Percentiles rank a stretch among this genome's conserved stretches.
Evolutionary conservation across 129 eudicot genomes (phyloP).

Genomic region (Mikania micrantha): DNA sequence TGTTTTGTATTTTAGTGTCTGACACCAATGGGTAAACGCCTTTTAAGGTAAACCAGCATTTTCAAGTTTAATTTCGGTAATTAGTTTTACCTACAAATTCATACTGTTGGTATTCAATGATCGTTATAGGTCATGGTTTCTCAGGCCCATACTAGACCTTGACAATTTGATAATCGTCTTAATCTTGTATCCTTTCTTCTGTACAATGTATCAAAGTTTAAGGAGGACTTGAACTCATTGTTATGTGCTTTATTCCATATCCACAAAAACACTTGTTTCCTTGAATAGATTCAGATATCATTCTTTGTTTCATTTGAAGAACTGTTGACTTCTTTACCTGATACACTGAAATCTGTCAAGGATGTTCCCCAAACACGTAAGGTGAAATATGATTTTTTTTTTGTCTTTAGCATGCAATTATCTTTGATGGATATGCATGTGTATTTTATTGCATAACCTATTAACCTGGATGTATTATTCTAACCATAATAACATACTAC

Average conservation of each 20-base stretch:
- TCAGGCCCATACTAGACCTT: conserved; percentile 39
- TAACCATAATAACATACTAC: too few species aligned
- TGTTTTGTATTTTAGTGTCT: conserved; percentile 18
- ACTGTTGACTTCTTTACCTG: conserved; percentile 66
- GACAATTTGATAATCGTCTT: conserved; percentile 66
- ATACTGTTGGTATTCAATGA: conserved; percentile 14
- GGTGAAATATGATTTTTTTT: conserved; percentile 37
- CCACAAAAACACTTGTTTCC: conserved; percentile 9
- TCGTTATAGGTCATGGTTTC: neutral
- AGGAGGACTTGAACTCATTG: neutral
- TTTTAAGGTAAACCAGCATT: conserved; percentile 36
- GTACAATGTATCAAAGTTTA: neutral
- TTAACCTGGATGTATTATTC: too few species aligned
- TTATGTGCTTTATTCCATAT: neutral
- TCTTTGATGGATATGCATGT: neutral
- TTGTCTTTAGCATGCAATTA: neutral
- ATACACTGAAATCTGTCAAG: conserved; percentile 80
- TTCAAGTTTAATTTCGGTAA: neutral
- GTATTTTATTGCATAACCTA: too few species aligned
- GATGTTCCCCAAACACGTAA: conserved; percentile 85
- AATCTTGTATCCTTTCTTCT: conserved; percentile 71
- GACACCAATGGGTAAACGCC: too few species aligned
- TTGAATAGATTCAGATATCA: conserved; percentile 56
- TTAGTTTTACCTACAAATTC: neutral
- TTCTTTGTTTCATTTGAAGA: conserved; percentile 77